phyloP scores from a whole-genome alignment of 345 rosid species.

The Alliaria petiolata region DNA sequence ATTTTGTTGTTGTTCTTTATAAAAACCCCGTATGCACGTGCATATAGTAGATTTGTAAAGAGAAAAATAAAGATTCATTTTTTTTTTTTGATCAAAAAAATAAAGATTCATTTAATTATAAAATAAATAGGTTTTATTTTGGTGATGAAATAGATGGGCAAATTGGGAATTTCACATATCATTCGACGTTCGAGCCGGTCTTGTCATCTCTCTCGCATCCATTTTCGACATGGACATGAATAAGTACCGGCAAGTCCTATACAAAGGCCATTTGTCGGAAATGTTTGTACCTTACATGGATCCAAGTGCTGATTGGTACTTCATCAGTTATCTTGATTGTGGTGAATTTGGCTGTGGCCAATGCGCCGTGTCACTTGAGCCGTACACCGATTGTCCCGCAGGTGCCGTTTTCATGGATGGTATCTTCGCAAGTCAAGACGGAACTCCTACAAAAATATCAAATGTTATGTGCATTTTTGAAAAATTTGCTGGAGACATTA shows the following conservation, averaged over 20 bases:
- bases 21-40: no score
- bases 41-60: no score
- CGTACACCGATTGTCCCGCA: constrained; percentile 46
- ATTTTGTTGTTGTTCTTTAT: no score
- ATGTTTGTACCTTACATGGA: constrained; percentile 55
- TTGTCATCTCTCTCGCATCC: constrained; percentile 46
- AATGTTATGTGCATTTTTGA: constrained; percentile 53
- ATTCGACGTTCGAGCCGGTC: constrained; percentile 48
- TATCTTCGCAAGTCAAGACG: constrained; percentile 39
- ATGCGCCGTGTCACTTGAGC: constrained; percentile 40
- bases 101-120: background rate
- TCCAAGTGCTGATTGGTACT: constrained; percentile 45
- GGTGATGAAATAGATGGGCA: constrained; percentile 44
- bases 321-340: constrained; percentile 35
- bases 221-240: constrained; percentile 42
- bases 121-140: background rate
- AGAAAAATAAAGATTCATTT: background rate
- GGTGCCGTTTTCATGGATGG: constrained; percentile 49
- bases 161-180: constrained; percentile 53
- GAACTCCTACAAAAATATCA: constrained; percentile 29
- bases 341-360: constrained; percentile 54
- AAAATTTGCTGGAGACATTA: constrained; percentile 46
- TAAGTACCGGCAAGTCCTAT: constrained; percentile 41
- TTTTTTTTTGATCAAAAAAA: no score
- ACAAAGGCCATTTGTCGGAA: constrained; percentile 50